These are phyloP conservation scores for Oxyria digyna DNA, from an alignment of 148 eudicot species.

Conservation along the genomic window DNA sequence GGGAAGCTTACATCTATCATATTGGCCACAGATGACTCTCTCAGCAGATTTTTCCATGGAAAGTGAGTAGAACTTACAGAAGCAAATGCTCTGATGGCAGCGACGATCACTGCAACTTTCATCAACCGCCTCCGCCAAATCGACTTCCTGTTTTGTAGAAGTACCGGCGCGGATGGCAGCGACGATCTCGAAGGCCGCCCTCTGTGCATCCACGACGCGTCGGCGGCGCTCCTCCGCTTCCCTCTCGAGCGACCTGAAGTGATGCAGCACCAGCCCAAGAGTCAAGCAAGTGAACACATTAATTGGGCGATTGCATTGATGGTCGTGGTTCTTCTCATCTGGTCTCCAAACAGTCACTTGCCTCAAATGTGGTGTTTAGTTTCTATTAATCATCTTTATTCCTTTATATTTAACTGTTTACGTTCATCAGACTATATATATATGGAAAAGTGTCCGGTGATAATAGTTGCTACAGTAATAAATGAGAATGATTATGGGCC, in stretches of 20 bases:
- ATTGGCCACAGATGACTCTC: slow-evolving; percentile 43
- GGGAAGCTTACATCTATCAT: slow-evolving; percentile 39
- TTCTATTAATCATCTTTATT: too few species aligned
- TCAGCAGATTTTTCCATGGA: slow-evolving; percentile 49
- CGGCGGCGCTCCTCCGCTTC: slow-evolving; percentile 17
- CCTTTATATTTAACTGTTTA: too few species aligned
- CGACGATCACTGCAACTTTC: slow-evolving; percentile 8
- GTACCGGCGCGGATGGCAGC: background rate
- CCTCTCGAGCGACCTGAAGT: slow-evolving; percentile 9
- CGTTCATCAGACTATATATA: too few species aligned
- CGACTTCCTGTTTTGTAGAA: slow-evolving; percentile 1
- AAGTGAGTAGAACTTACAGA: slow-evolving; percentile 42
- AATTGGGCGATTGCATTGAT: too few species aligned
- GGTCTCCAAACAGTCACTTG: too few species aligned
- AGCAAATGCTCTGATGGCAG: slow-evolving; percentile 38
- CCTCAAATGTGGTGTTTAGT: too few species aligned
- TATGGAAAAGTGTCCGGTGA: too few species aligned
- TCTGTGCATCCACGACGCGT: slow-evolving; percentile 19
- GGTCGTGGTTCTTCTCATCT: too few species aligned
- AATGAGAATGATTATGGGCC: too few species aligned
- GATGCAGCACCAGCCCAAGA: too few species aligned
- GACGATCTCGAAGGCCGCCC: slow-evolving; percentile 12
- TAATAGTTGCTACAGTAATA: too few species aligned
- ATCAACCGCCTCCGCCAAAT: background rate
- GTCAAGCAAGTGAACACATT: too few species aligned